phyloP scores from a whole-genome alignment of 768 basidiomycete genomes.

The Lenzites betulinus region DNA sequence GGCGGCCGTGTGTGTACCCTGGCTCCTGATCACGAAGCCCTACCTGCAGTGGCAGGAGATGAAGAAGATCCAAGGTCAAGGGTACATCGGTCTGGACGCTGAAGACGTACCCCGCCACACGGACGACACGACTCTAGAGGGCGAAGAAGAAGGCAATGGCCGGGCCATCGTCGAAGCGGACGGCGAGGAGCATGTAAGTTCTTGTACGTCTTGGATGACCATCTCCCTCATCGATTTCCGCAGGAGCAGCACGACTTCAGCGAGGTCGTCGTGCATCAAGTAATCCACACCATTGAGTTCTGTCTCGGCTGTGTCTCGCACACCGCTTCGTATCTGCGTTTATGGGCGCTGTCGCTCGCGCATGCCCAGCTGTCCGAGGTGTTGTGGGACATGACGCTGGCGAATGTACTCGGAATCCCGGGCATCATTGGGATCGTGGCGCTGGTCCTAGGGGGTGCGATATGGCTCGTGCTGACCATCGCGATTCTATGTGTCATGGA shows the following conservation, averaged over 20 bases:
- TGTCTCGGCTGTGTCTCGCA: constrained; percentile 99
- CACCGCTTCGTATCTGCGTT: constrained; percentile 88
- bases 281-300: constrained; percentile 99
- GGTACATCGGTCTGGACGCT: constrained; percentile 72
- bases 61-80: constrained; percentile 77
- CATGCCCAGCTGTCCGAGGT: constrained; percentile 98
- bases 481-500: constrained; percentile 92
- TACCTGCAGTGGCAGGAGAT: constrained; percentile 91
- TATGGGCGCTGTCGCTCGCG: constrained; percentile 97
- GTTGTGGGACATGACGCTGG: constrained; percentile 87
- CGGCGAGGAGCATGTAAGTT: constrained; percentile 74
- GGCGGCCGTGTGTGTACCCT: constrained; percentile 89
- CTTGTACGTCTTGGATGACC: constrained; percentile 21
- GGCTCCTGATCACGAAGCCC: constrained; percentile 91
- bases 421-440: constrained; percentile 55
- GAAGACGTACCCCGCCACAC: constrained; percentile 55
- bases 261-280: constrained; percentile 94
- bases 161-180: constrained; percentile 71
- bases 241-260: constrained; percentile 89
- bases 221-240: constrained; percentile 11
- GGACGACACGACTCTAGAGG: constrained; percentile 66
- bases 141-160: constrained; percentile 82
- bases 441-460: constrained; percentile 48
- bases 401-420: constrained; percentile 56
- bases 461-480: constrained; percentile 85